phyloP scores from a whole-genome alignment of 768 basidiomycete genomes.

The Tricholoma terreum region DNA sequence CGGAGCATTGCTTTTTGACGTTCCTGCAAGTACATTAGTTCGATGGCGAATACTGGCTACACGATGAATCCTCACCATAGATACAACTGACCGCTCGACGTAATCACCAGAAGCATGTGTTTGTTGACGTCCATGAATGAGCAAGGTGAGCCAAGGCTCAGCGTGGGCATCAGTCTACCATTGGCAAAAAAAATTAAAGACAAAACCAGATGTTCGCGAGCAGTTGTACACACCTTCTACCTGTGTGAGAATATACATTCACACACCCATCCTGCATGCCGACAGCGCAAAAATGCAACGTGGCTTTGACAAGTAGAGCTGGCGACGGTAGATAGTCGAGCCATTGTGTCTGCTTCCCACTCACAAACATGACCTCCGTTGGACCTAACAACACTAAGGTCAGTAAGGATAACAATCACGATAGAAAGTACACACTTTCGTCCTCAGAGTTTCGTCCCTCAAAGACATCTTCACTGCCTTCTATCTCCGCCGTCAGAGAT shows the following conservation, averaged over 20 bases:
- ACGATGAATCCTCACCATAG: slow-evolving; percentile 56
- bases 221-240: slow-evolving; percentile 62
- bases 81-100: slow-evolving; percentile 65
- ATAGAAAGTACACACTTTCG: slow-evolving; percentile 40
- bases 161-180: slow-evolving; percentile 69
- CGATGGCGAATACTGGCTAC: neutral
- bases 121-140: slow-evolving; percentile 67
- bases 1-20: slow-evolving; percentile 59
- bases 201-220: neutral
- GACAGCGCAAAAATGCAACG: slow-evolving; percentile 67
- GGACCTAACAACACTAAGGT: slow-evolving; percentile 36
- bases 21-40: slow-evolving; percentile 50
- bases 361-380: slow-evolving; percentile 64
- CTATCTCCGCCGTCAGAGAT: slow-evolving; percentile 54
- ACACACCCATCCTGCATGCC: slow-evolving; percentile 77
- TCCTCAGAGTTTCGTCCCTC: slow-evolving; percentile 79
- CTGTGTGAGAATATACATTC: slow-evolving; percentile 81
- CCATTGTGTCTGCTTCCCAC: slow-evolving; percentile 77
- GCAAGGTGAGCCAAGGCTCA: slow-evolving; percentile 70
- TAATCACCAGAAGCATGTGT: slow-evolving; percentile 67
- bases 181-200: slow-evolving; percentile 1
- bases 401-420: neutral
- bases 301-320: slow-evolving; percentile 63
- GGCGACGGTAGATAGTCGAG: slow-evolving; percentile 82
- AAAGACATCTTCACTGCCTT: slow-evolving; percentile 63